Percentiles rank a stretch among this genome's conserved stretches.
Conservation (phyloP, 139 green algal genomes). For the Axilococcus clingmanii region DNA sequence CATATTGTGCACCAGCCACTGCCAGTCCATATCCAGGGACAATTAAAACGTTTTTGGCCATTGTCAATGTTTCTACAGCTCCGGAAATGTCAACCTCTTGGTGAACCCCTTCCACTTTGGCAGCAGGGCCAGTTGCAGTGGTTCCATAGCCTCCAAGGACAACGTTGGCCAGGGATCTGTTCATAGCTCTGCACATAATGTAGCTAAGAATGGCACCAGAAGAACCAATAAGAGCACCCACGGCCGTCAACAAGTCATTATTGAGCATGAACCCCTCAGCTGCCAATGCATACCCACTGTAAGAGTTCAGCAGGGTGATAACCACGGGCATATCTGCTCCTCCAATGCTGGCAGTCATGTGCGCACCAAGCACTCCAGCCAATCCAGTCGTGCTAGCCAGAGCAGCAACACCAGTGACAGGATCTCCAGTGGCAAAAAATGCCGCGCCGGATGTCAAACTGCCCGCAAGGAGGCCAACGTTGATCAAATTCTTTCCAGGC, state of each 20-base stretch:
- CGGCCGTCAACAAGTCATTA: slow-evolving; percentile 69
- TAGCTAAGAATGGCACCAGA: slow-evolving; percentile 81
- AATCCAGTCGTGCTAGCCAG: slow-evolving; percentile 47
- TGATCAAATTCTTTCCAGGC: slow-evolving; percentile 70
- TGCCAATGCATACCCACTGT: slow-evolving; percentile 76
- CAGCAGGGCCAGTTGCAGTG: not conserved
- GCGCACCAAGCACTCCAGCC: slow-evolving; percentile 58
- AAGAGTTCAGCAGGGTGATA: slow-evolving; percentile 84
- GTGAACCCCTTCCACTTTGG: slow-evolving; percentile 2
- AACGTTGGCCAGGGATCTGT: slow-evolving; percentile 76
- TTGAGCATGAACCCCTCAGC: slow-evolving; percentile 84
- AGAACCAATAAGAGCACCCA: slow-evolving; percentile 79
- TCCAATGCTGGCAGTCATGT: slow-evolving; percentile 82
- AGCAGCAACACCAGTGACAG: slow-evolving; percentile 28
- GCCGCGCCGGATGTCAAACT: slow-evolving; percentile 39
- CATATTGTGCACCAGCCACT: slow-evolving; percentile 74
- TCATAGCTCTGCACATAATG: slow-evolving; percentile 94
- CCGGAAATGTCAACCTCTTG: slow-evolving; percentile 36
- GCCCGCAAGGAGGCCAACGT: slow-evolving; percentile 39
- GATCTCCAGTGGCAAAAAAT: slow-evolving; percentile 39
- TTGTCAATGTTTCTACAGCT: slow-evolving; percentile 31
- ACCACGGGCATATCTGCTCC: slow-evolving; percentile 85
- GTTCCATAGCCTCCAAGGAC: slow-evolving; percentile 73
- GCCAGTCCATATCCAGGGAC: slow-evolving; percentile 84
- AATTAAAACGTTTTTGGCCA: slow-evolving; percentile 61